Percentiles rank a stretch among this genome's conserved stretches.
Evolutionary conservation across 176 grass and related monocot genomes (phyloP).

Genomic region (Carex pumila): DNA sequence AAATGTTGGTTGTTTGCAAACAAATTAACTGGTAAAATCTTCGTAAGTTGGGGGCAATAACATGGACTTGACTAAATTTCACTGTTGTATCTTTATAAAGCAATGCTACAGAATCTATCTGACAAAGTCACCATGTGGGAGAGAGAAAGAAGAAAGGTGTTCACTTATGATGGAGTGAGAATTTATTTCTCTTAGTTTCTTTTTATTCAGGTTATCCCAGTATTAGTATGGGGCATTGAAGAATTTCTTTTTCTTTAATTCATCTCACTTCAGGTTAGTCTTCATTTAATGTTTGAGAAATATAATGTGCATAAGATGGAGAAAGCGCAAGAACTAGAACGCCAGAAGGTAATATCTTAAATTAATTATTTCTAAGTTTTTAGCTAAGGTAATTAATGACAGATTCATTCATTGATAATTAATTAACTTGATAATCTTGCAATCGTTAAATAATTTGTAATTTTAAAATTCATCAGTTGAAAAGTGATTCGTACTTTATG

Average conservation of each 20-base stretch:
- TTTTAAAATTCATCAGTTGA: neutral
- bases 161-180: conserved; percentile 76
- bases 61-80: conserved; percentile 8
- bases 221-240: neutral
- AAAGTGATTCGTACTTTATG: neutral
- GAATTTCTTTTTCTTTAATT: neutral
- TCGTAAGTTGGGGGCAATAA: too few species aligned
- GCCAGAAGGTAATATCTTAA: conserved; percentile 49
- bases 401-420: neutral
- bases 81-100: conserved; percentile 44
- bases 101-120: conserved; percentile 58
- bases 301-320: conserved; percentile 64
- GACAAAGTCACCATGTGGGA: conserved; percentile 70
- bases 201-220: conserved; percentile 6
- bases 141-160: conserved; percentile 54
- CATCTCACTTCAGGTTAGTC: conserved; percentile 41
- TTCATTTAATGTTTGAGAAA: conserved; percentile 70
- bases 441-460: neutral
- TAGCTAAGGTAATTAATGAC: neutral
- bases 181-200: conserved; percentile 13
- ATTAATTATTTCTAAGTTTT: neutral
- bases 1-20: neutral
- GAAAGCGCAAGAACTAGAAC: conserved; percentile 76
- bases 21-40: too few species aligned
- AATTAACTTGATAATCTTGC: neutral